These are phyloP conservation scores for Fraxinus nigra DNA, from an alignment of 305 asterid genomes.

Conservation along the genomic window DNA sequence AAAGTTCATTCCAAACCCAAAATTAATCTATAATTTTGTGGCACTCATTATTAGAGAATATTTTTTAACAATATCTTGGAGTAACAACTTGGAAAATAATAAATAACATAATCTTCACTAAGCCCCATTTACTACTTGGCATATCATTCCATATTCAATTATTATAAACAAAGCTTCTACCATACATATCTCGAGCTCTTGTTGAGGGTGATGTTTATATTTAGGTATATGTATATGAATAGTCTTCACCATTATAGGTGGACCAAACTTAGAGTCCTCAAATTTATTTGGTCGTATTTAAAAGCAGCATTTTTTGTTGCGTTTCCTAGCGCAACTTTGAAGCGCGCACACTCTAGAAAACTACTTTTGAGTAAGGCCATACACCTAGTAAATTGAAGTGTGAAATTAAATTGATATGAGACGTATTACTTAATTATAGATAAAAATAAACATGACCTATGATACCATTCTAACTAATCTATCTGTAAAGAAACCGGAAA, in stretches of 20 bases:
- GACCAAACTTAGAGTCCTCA: background rate
- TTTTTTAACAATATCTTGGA: conserved; percentile 30
- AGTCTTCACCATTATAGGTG: background rate
- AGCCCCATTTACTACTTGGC: conserved; percentile 22
- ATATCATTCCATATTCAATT: conserved; percentile 9
- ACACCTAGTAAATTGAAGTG: background rate
- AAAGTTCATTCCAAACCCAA: background rate
- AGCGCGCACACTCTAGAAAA: background rate
- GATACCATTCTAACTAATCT: background rate
- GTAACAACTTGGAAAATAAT: conserved; percentile 26
- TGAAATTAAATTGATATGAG: background rate
- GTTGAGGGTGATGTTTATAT: conserved; percentile 13
- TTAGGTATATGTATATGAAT: background rate
- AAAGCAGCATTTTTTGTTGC: background rate
- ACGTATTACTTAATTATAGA: background rate
- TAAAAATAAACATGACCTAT: background rate
- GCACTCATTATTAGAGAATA: conserved; percentile 32
- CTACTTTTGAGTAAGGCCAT: no score
- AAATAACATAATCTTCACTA: background rate
- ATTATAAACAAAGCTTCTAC: conserved; percentile 2
- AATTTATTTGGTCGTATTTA: background rate
- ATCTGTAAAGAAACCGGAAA: background rate
- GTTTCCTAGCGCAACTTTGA: background rate
- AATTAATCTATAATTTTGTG: conserved; percentile 16
- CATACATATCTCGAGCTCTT: conserved; percentile 19